A percentile compares a stretch with the other conserved stretches of the same genome.
Conservation (phyloP, 345 rosid species). For the Gossypium thurberi region DNA sequence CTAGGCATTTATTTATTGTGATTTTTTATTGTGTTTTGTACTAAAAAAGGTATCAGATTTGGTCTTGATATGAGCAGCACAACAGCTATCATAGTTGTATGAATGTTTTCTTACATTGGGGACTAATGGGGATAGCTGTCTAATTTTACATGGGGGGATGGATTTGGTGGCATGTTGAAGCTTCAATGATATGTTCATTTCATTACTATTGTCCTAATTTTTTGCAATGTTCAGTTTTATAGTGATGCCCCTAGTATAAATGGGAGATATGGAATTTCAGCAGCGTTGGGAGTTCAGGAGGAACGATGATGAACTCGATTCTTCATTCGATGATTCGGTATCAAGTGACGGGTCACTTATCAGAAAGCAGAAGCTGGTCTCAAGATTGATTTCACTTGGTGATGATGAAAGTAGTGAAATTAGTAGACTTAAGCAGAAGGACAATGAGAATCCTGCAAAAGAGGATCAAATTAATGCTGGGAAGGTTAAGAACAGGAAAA, state of each 20-base stretch:
- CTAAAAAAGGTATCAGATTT: neutral
- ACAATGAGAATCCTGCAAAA: slow-evolving; percentile 9
- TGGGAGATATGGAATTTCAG: slow-evolving; percentile 32
- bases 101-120: neutral
- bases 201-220: neutral
- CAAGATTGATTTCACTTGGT: slow-evolving; percentile 19
- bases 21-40: neutral
- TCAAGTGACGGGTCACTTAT: slow-evolving; percentile 21
- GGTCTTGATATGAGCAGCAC: neutral
- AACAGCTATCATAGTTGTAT: neutral
- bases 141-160: neutral
- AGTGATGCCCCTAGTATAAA: slow-evolving; percentile 10
- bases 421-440: slow-evolving; percentile 21
- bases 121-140: neutral
- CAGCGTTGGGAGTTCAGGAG: slow-evolving; percentile 52
- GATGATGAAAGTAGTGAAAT: slow-evolving; percentile 24
- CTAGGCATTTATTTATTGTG: neutral
- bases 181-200: neutral
- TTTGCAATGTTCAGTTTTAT: neutral
- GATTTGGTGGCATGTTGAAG: neutral
- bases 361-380: slow-evolving; percentile 25
- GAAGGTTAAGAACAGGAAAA: slow-evolving; percentile 22
- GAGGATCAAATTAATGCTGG: slow-evolving; percentile 11
- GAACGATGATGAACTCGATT: slow-evolving; percentile 29
- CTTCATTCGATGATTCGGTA: slow-evolving; percentile 37